A percentile compares a stretch with the other conserved stretches of the same genome.
phyloP scores from a whole-genome alignment of 2,329 filamentous ascomycete species.

The Cryphonectria nitschkei region DNA sequence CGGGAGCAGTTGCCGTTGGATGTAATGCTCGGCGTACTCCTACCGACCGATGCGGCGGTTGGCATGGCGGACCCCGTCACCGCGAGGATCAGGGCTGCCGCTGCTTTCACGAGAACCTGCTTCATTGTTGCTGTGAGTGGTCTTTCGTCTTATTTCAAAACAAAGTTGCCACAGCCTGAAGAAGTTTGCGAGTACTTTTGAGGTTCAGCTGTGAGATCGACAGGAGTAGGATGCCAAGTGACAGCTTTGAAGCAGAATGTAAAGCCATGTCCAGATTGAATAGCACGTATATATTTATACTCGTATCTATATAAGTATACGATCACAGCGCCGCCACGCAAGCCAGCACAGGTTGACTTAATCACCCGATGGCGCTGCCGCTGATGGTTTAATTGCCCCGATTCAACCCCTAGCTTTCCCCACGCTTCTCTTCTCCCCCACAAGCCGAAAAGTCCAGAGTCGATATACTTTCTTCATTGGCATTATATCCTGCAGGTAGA shows the following conservation, averaged over 20 bases:
- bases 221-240: too few species aligned
- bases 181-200: background rate
- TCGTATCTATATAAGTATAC: background rate
- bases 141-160: background rate
- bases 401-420: background rate
- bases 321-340: background rate
- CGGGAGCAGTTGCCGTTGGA: background rate
- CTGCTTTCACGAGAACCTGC: background rate
- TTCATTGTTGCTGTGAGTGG: slow-evolving; percentile 4
- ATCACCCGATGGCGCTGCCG: background rate
- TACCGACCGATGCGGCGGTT: background rate
- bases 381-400: background rate
- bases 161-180: background rate
- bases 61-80: slow-evolving; percentile 3
- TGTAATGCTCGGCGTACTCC: background rate
- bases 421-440: background rate
- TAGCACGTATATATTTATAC: background rate
- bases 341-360: too few species aligned
- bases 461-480: background rate
- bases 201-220: background rate
- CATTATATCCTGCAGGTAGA: background rate
- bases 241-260: too few species aligned
- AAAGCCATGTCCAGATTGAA: background rate
- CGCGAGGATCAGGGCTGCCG: background rate
- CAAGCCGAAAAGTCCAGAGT: background rate